Percentiles rank a stretch among this genome's conserved stretches.
Evolutionary conservation across 2,329 filamentous ascomycete species (phyloP).

Genomic region (Aspergillus eucalypticola): DNA sequence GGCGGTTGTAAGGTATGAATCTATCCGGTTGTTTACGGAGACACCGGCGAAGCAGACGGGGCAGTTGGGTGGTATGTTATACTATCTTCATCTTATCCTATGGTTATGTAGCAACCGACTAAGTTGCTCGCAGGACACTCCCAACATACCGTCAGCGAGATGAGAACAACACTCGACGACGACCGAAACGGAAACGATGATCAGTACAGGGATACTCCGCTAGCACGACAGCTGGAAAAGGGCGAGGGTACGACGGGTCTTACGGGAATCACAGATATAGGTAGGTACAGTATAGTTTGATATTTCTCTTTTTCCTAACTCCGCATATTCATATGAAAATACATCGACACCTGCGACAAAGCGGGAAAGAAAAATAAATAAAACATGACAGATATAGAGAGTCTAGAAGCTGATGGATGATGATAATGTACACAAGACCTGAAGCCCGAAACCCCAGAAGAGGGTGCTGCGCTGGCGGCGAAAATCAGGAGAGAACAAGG

Average conservation of each 20-base stretch:
- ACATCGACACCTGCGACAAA: slow-evolving; percentile 20
- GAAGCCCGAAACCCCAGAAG: slow-evolving; percentile 38
- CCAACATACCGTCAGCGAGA: slow-evolving; percentile 38
- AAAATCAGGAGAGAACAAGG: slow-evolving; percentile 53
- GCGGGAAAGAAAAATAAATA: slow-evolving; percentile 20
- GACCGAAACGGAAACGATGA: slow-evolving; percentile 45
- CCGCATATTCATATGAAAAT: slow-evolving; percentile 25
- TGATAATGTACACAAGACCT: slow-evolving; percentile 45
- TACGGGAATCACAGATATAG: slow-evolving; percentile 40
- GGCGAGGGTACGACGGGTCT: slow-evolving; percentile 54
- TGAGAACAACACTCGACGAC: slow-evolving; percentile 16
- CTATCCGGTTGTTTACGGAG: slow-evolving; percentile 51
- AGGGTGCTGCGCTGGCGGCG: slow-evolving; percentile 35
- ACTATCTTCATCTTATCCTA: too few relatives aligned
- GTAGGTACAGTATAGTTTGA: slow-evolving; percentile 37
- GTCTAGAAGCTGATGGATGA: slow-evolving; percentile 33
- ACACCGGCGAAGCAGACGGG: slow-evolving; percentile 57
- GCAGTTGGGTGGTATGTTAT: slow-evolving; percentile 48
- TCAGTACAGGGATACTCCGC: slow-evolving; percentile 49
- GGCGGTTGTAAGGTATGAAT: slow-evolving; percentile 56
- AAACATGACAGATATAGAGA: slow-evolving; percentile 18
- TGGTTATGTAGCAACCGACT: neutral
- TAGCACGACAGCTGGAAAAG: slow-evolving; percentile 56
- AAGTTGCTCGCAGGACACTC: slow-evolving; percentile 20
- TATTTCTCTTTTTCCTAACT: slow-evolving; percentile 29